phyloP scores from a whole-genome alignment of 1,139 yeast species.

The Taiozyma sp. region DNA sequence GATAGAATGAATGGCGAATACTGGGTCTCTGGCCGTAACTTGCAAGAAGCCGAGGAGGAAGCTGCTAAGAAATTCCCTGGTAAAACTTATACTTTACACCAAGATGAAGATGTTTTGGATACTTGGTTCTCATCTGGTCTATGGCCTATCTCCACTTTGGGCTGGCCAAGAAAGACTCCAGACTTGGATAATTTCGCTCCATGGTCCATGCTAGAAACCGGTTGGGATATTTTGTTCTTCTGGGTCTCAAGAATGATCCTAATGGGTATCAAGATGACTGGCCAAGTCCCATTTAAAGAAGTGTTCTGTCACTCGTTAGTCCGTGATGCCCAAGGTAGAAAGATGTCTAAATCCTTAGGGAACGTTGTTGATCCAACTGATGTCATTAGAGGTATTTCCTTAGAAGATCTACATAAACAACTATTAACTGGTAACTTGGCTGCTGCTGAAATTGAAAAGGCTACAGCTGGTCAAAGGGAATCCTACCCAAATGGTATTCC shows the following conservation, averaged over 20 bases:
- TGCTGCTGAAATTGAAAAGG: conserved; percentile 82
- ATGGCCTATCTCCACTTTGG: conserved; percentile 96
- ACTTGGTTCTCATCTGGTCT: conserved; percentile 98
- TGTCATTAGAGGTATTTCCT: conserved; percentile 82
- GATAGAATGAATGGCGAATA: conserved; percentile 56
- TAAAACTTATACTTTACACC: conserved; percentile 68
- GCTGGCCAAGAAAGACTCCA: conserved; percentile 82
- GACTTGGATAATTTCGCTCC: conserved; percentile 83
- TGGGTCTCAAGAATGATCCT: conserved; percentile 98
- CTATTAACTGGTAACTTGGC: conserved; percentile 80
- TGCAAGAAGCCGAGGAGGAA: conserved; percentile 79
- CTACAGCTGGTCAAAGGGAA: conserved; percentile 80
- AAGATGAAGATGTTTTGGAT: conserved; percentile 97
- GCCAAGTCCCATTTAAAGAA: conserved; percentile 88
- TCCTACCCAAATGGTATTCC: conserved; percentile 98
- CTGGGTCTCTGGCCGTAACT: conserved; percentile 88
- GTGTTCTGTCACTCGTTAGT: conserved; percentile 98
- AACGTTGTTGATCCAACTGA: conserved; percentile 95
- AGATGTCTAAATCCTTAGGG: conserved; percentile 97
- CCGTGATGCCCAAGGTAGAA: conserved; percentile 98
- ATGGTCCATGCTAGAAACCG: conserved; percentile 92
- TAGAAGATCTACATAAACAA: conserved; percentile 76
- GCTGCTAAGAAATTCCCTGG: conserved; percentile 72
- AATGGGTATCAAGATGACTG: conserved; percentile 85
- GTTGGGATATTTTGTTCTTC: conserved; percentile 98